phyloP scores from a whole-genome alignment of 2,329 filamentous ascomycete species.

The Penicillium aurantiogriseum region DNA sequence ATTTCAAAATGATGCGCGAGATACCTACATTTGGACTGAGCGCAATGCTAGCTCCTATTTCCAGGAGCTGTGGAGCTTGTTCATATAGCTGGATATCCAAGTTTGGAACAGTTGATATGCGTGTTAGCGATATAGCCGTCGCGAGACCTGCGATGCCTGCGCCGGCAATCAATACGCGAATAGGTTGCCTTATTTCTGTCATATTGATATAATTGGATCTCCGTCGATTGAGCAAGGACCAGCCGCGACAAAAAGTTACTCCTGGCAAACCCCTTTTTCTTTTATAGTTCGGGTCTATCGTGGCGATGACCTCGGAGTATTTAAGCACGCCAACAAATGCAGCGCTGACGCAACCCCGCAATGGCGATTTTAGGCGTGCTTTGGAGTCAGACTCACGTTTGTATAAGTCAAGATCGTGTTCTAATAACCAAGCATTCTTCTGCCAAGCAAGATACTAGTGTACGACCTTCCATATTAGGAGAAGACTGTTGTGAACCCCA shows the following conservation, averaged over 20 bases:
- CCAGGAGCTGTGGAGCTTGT: constrained; percentile 39
- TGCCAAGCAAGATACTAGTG: neutral
- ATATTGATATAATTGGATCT: neutral
- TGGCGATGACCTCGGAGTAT: neutral
- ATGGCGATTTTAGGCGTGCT: constrained; percentile 17
- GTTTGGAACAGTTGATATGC: constrained; percentile 18
- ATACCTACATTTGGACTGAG: constrained; percentile 48
- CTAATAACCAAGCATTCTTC: neutral
- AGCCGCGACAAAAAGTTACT: neutral
- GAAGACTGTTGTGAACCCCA: neutral
- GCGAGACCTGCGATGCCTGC: constrained; percentile 53
- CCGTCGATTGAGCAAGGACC: neutral
- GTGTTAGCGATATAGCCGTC: constrained; percentile 46
- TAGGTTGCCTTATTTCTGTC: neutral
- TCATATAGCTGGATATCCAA: constrained; percentile 53
- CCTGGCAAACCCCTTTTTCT: neutral
- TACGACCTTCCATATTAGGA: neutral
- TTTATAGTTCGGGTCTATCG: neutral
- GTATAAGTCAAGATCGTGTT: neutral
- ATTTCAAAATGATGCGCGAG: no score
- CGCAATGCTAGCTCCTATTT: constrained; percentile 19
- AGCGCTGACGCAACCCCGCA: constrained; percentile 12
- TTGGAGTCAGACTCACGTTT: neutral
- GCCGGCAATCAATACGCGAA: constrained; percentile 49
- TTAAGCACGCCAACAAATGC: constrained; percentile 27